Evolutionary conservation across 1,284 basidiomycete species (phyloP).

Genomic region (Malassezia sympodialis): DNA sequence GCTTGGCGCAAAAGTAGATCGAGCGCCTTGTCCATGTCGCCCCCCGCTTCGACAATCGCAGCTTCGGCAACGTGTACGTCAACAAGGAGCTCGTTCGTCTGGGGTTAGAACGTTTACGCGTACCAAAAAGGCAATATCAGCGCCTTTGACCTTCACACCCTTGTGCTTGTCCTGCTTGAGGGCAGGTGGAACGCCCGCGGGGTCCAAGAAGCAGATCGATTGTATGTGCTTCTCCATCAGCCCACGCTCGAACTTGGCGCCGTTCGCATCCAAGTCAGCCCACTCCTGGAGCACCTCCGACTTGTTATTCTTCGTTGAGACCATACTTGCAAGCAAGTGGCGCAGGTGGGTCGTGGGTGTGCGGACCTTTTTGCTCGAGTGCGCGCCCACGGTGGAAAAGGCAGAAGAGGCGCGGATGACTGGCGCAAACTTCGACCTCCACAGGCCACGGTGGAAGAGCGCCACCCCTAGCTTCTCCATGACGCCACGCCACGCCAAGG

Average conservation of each 20-base stretch:
- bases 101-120: slow-evolving; percentile 11
- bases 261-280: slow-evolving; percentile 37
- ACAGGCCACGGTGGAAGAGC: slow-evolving; percentile 7
- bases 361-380: neutral
- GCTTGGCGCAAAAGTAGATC: neutral
- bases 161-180: slow-evolving; percentile 20
- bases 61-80: slow-evolving; percentile 21
- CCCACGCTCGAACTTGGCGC: slow-evolving; percentile 39
- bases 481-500: slow-evolving; percentile 2
- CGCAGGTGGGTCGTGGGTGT: neutral
- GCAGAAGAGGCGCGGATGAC: neutral
- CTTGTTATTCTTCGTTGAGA: neutral
- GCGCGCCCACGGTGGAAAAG: neutral
- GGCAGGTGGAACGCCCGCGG: slow-evolving; percentile 21
- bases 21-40: slow-evolving; percentile 19
- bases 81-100: slow-evolving; percentile 24
- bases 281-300: slow-evolving; percentile 41
- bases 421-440: neutral
- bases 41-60: slow-evolving; percentile 24
- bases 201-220: slow-evolving; percentile 32
- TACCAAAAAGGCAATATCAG: slow-evolving; percentile 34
- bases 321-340: neutral
- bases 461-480: neutral
- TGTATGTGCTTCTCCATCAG: slow-evolving; percentile 37
- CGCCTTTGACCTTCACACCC: slow-evolving; percentile 34